Evolutionary conservation across 106 monocot species (phyloP).

Genomic region (Dendrobium nobile): DNA sequence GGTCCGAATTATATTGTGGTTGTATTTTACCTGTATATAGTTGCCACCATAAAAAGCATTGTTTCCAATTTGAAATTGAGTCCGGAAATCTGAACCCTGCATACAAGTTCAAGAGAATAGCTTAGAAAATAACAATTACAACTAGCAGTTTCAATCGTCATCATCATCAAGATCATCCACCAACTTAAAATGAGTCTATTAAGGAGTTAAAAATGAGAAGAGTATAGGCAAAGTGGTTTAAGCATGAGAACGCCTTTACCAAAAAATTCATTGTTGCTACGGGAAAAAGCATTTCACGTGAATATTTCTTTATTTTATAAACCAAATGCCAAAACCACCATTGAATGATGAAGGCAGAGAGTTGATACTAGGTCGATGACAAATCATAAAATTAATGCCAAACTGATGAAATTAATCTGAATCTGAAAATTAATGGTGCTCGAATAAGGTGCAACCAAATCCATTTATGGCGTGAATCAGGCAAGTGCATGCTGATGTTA

Average conservation of each 20-base stretch:
- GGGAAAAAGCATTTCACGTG: background rate
- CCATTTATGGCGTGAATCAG: background rate
- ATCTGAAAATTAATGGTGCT: background rate
- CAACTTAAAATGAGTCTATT: background rate
- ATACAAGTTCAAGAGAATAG: background rate
- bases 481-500: background rate
- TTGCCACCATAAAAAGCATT: constrained; percentile 97
- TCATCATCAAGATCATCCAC: constrained; percentile 3
- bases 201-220: background rate
- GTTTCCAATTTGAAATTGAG: constrained; percentile 89
- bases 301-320: background rate
- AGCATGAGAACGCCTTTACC: background rate
- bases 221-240: background rate
- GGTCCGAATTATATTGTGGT: background rate
- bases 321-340: background rate
- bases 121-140: background rate
- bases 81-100: constrained; percentile 78
- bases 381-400: constrained; percentile 1
- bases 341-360: background rate
- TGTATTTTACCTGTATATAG: constrained; percentile 79
- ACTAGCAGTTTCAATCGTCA: background rate
- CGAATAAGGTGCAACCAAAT: background rate
- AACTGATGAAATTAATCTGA: background rate
- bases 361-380: background rate
- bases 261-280: background rate